Evolutionary conservation across 2,329 filamentous ascomycete genomes (phyloP).

Genomic region (Clonostachys rhizophaga): DNA sequence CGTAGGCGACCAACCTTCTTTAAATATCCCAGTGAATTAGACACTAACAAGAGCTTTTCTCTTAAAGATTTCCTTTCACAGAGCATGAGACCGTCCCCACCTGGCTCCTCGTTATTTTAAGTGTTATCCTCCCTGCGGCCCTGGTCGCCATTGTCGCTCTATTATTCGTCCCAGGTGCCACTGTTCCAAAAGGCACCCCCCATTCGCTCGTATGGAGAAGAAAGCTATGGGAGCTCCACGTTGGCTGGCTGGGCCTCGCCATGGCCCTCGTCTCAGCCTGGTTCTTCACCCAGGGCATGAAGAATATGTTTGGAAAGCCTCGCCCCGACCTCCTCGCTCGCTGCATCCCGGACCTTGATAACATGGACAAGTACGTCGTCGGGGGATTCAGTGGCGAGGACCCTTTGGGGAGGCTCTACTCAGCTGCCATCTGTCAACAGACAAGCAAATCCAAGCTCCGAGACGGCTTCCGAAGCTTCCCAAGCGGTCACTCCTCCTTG

Average conservation of each 20-base stretch:
- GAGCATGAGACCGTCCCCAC: constrained; percentile 68
- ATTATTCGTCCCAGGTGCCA: constrained; percentile 67
- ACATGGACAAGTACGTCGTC: constrained; percentile 56
- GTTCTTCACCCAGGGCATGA: constrained; percentile 81
- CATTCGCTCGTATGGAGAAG: constrained; percentile 66
- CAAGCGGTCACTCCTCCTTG: constrained; percentile 52
- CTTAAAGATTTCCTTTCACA: constrained; percentile 61
- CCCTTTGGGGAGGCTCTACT: constrained; percentile 64
- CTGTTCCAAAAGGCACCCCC: constrained; percentile 58
- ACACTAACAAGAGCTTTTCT: too few relatives aligned
- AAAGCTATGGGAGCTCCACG: constrained; percentile 89
- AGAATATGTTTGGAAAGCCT: constrained; percentile 66
- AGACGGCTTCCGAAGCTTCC: constrained; percentile 81
- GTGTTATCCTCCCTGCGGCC: constrained; percentile 58
- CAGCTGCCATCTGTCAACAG: constrained; percentile 70
- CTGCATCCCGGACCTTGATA: constrained; percentile 69
- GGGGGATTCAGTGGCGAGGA: constrained; percentile 52
- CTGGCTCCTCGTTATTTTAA: constrained; percentile 59
- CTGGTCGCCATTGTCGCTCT: constrained; percentile 67
- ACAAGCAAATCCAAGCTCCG: constrained; percentile 56
- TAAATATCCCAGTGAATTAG: not conserved
- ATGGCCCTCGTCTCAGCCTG: constrained; percentile 68
- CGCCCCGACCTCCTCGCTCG: constrained; percentile 79
- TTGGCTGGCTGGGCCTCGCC: constrained; percentile 76
- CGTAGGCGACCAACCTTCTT: constrained; percentile 31